phyloP scores from a whole-genome alignment of 768 basidiomycete species.

The Fistulinella prunicolor region DNA sequence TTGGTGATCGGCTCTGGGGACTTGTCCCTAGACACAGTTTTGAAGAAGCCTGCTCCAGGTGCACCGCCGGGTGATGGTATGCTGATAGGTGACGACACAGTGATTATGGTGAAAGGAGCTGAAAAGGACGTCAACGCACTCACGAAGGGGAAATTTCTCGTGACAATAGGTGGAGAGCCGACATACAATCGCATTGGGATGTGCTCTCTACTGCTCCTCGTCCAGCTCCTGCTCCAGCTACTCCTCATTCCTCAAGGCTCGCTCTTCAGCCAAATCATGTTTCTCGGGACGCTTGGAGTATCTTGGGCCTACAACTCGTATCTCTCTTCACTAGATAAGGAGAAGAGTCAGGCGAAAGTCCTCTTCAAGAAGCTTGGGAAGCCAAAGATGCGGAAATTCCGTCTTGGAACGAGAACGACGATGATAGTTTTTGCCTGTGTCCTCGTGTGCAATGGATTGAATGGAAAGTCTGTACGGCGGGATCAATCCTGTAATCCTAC shows the following conservation, averaged over 20 bases:
- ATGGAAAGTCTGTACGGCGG: constrained; percentile 13
- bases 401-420: constrained; percentile 21
- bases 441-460: constrained; percentile 24
- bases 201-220: constrained; percentile 30
- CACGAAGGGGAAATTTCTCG: constrained; percentile 30
- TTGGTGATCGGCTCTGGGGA: constrained; percentile 30
- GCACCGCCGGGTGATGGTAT: constrained; percentile 34
- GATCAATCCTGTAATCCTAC: constrained; percentile 15
- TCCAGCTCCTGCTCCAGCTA: constrained; percentile 34
- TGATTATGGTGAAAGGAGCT: constrained; percentile 31
- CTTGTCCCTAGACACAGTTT: constrained; percentile 16
- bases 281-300: constrained; percentile 28
- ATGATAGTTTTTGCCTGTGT: constrained; percentile 25
- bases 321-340: constrained; percentile 31
- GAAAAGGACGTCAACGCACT: constrained; percentile 32
- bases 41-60: constrained; percentile 19
- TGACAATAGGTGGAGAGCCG: constrained; percentile 15
- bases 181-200: constrained; percentile 23
- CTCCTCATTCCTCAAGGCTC: constrained; percentile 34
- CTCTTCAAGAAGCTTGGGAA: constrained; percentile 15
- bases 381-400: constrained; percentile 19
- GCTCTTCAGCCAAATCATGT: constrained; percentile 37
- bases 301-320: constrained; percentile 38
- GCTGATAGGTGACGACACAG: constrained; percentile 20
- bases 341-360: constrained; percentile 21